phyloP scores from a whole-genome alignment of 495 filamentous ascomycete genomes.

The Aspergillus sclerotioniger region DNA sequence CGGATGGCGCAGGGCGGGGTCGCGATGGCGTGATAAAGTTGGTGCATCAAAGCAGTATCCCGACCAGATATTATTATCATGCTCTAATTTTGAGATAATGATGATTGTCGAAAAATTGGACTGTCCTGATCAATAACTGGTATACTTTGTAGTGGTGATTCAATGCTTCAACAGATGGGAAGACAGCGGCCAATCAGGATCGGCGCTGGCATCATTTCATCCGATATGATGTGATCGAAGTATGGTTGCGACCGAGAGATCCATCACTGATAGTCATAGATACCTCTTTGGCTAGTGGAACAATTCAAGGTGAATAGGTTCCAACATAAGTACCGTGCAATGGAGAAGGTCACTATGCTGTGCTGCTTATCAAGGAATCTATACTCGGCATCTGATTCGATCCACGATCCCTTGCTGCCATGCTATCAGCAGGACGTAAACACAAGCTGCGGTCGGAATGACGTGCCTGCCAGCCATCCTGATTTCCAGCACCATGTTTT shows the following conservation, averaged over 20 bases:
- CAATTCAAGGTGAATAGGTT: no score
- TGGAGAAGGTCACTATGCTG: no score
- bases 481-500: constrained; percentile 23
- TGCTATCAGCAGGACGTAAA: constrained; percentile 13
- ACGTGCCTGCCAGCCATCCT: constrained; percentile 26
- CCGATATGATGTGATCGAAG: constrained; percentile 15
- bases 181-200: background rate
- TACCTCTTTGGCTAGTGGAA: no score
- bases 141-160: no score
- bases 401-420: background rate
- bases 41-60: no score
- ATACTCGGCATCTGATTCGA: background rate
- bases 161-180: no score
- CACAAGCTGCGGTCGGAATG: constrained; percentile 31
- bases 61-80: no score
- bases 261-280: background rate
- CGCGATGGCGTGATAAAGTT: constrained; percentile 35
- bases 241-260: no score
- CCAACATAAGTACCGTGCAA: no score
- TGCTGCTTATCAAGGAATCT: no score
- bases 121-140: no score
- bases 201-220: background rate
- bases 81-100: background rate
- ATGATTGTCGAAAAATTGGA: background rate
- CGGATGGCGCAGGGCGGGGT: constrained; percentile 41